Evolutionary conservation across 164 flowering plant species (phyloP).

Genomic region (Tetrastigma voinierianum): DNA sequence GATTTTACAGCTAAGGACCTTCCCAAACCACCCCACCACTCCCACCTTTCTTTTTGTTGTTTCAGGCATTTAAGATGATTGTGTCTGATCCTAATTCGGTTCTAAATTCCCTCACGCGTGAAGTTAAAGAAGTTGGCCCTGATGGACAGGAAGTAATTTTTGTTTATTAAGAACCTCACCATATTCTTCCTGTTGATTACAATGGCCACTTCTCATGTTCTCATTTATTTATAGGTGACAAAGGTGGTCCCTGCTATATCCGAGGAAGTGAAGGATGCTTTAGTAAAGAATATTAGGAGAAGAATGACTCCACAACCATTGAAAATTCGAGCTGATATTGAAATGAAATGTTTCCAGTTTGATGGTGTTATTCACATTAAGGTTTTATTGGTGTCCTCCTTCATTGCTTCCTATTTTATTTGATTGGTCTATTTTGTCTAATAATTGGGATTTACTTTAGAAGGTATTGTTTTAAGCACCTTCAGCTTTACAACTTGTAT

Average conservation of each 20-base stretch:
- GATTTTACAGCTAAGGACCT: not conserved
- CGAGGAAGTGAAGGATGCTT: slow-evolving; percentile 83
- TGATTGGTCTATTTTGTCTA: not conserved
- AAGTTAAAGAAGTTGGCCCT: slow-evolving; percentile 84
- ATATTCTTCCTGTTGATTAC: slow-evolving; percentile 9
- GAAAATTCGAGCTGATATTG: slow-evolving; percentile 93
- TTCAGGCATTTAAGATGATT: slow-evolving; percentile 83
- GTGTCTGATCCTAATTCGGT: slow-evolving; percentile 87
- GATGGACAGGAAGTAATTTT: slow-evolving; percentile 85
- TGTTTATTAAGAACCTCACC: not conserved
- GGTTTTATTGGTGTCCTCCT: slow-evolving; percentile 34
- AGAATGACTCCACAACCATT: slow-evolving; percentile 96
- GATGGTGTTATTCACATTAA: slow-evolving; percentile 99
- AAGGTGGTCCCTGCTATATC: slow-evolving; percentile 83
- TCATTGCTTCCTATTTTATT: not conserved
- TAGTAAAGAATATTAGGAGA: slow-evolving; percentile 83
- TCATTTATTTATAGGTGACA: slow-evolving; percentile 57
- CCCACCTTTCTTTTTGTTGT: not conserved
- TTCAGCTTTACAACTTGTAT: not conserved
- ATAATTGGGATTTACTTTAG: not conserved
- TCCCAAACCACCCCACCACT: too few relatives aligned
- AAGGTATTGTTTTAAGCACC: not conserved
- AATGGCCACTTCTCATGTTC: not conserved
- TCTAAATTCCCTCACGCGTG: slow-evolving; percentile 72
- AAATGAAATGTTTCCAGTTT: slow-evolving; percentile 93